A percentile compares a stretch with the other conserved stretches of the same genome.
Conservation (phyloP, 1,284 basidiomycete species). For the Ceratobasidium sp. region DNA sequence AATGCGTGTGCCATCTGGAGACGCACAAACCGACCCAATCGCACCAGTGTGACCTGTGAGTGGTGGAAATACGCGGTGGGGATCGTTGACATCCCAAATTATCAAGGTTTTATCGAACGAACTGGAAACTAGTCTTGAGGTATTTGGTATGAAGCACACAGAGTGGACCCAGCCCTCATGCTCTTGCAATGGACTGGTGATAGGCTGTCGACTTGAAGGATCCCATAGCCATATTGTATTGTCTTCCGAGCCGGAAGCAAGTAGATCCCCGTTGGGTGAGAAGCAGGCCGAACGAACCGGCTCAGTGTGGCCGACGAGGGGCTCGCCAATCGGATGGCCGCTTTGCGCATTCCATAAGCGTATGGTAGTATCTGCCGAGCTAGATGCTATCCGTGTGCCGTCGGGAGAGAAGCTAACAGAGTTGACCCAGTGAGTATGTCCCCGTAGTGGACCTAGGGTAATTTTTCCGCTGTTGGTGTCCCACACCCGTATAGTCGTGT, state of each 20-base stretch:
- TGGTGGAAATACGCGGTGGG: too few species aligned
- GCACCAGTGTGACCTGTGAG: too few species aligned
- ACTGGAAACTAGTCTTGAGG: conserved; percentile 17
- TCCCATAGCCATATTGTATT: conserved; percentile 21
- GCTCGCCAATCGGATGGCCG: not conserved
- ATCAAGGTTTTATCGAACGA: conserved; percentile 24
- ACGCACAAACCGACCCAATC: too few species aligned
- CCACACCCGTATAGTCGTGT: conserved; percentile 32
- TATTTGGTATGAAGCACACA: conserved; percentile 23
- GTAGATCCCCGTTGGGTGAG: conserved; percentile 13
- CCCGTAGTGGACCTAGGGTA: not conserved
- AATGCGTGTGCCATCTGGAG: too few species aligned
- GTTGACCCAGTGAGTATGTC: not conserved
- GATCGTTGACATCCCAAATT: conserved; percentile 29
- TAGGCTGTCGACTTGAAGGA: not conserved
- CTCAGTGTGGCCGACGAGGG: not conserved
- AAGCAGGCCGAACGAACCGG: conserved; percentile 16
- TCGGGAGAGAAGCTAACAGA: conserved; percentile 31
- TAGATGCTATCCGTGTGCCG: conserved; percentile 7
- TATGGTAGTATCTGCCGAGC: not conserved
- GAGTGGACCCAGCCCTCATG: conserved; percentile 15
- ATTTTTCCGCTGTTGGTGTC: not conserved
- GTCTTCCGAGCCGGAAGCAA: conserved; percentile 31
- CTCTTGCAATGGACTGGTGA: not conserved
- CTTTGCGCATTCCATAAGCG: conserved; percentile 27